Evolutionary conservation across 148 eudicot species (phyloP).

Genomic region (Vaccinium macrocarpon): DNA sequence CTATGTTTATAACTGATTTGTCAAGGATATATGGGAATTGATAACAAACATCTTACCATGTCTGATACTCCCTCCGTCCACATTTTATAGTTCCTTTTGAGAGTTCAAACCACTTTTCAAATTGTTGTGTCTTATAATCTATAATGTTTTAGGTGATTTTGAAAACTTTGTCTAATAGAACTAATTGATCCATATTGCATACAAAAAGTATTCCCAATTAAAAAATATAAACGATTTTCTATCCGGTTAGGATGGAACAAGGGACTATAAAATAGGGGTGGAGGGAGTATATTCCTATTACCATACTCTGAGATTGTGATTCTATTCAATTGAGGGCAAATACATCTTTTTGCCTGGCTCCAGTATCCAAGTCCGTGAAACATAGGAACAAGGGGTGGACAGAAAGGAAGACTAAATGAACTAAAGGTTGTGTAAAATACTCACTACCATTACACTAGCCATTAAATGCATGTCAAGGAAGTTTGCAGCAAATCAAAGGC

Average conservation of each 20-base stretch:
- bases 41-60: not conserved
- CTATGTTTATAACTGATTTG: not conserved
- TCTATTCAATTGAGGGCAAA: not conserved
- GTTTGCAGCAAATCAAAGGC: not conserved
- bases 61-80: too few relatives aligned
- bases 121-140: too few relatives aligned
- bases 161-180: too few relatives aligned
- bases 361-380: not conserved
- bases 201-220: too few relatives aligned
- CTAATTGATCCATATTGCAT: too few relatives aligned
- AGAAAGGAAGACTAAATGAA: not conserved
- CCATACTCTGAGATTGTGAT: not conserved
- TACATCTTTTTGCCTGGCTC: not conserved
- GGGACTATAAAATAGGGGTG: too few relatives aligned
- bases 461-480: not conserved
- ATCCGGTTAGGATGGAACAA: too few relatives aligned
- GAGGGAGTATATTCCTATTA: not conserved
- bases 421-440: not conserved
- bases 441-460: not conserved
- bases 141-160: too few relatives aligned
- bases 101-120: too few relatives aligned
- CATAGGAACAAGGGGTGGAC: not conserved
- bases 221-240: too few relatives aligned
- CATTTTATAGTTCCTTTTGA: too few relatives aligned
- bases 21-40: not conserved